phyloP scores from a whole-genome alignment of 257 asterid genomes.

The Solanum etuberosum region DNA sequence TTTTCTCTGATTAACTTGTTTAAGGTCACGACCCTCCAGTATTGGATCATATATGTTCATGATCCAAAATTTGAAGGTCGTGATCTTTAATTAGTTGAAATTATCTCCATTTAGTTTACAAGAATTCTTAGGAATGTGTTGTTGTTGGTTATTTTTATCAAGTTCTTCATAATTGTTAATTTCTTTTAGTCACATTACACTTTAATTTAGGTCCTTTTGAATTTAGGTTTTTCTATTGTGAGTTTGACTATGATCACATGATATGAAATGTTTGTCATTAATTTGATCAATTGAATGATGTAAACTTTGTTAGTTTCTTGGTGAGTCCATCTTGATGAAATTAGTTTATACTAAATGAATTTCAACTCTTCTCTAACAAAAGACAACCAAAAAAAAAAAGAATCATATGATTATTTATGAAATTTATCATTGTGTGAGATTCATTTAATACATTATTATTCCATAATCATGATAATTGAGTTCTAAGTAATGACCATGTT shows the following conservation, averaged over 20 bases:
- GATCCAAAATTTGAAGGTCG: neutral
- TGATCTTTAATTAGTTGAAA: neutral
- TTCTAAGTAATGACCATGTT: neutral
- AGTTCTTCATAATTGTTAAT: neutral
- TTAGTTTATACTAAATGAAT: neutral
- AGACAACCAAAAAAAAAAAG: neutral
- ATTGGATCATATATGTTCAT: neutral
- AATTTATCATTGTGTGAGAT: neutral
- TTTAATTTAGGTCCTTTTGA: neutral
- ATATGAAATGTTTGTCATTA: neutral
- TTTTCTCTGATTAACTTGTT: neutral
- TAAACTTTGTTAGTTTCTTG: neutral
- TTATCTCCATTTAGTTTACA: neutral
- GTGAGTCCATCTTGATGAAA: neutral
- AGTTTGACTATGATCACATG: slow-evolving; percentile 2
- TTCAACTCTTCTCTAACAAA: neutral
- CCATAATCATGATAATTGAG: neutral
- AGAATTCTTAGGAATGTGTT: neutral
- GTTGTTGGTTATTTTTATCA: neutral
- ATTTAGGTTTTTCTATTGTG: neutral
- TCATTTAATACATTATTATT: neutral
- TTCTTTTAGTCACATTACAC: neutral
- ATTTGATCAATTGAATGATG: neutral
- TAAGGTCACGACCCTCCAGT: neutral
- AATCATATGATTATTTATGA: neutral